These are phyloP conservation scores for Gorgonomyces haynaldii DNA, from an alignment of 192 early-diverging fungal species.

Conservation along the genomic window DNA sequence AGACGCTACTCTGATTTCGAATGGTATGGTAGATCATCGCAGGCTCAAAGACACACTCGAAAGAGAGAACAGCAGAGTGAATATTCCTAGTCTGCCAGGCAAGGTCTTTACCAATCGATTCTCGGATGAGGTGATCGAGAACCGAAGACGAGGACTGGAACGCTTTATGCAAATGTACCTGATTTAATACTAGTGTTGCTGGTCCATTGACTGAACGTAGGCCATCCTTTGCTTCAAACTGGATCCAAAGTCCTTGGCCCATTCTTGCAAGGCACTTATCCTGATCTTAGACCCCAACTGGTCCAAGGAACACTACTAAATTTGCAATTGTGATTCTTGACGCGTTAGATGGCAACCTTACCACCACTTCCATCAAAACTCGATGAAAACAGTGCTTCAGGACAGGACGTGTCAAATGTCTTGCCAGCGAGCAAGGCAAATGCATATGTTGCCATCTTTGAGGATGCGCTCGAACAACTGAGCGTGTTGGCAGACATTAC, in stretches of 20 bases:
- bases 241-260: conserved; percentile 81
- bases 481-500: conserved; percentile 37
- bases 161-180: conserved; percentile 90
- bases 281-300: conserved; percentile 63
- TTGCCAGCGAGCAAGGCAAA: conserved; percentile 27
- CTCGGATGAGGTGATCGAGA: conserved; percentile 90
- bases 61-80: conserved; percentile 82
- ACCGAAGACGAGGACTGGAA: conserved; percentile 79
- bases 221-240: conserved; percentile 93
- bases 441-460: conserved; percentile 38
- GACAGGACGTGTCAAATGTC: too few species aligned
- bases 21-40: conserved; percentile 55
- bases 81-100: conserved; percentile 88
- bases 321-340: background rate
- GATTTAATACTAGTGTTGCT: conserved; percentile 29
- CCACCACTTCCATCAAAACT: background rate
- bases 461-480: conserved; percentile 48
- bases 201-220: too few species aligned
- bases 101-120: conserved; percentile 96
- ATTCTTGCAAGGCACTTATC: conserved; percentile 62
- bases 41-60: conserved; percentile 71
- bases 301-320: conserved; percentile 56
- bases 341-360: background rate
- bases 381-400: background rate
- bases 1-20: conserved; percentile 97